A percentile compares a stretch with the other conserved stretches of the same genome.
These are phyloP conservation scores for Xanthoconium purpureum DNA, from an alignment of 768 basidiomycete genomes.

Conservation along the genomic window DNA sequence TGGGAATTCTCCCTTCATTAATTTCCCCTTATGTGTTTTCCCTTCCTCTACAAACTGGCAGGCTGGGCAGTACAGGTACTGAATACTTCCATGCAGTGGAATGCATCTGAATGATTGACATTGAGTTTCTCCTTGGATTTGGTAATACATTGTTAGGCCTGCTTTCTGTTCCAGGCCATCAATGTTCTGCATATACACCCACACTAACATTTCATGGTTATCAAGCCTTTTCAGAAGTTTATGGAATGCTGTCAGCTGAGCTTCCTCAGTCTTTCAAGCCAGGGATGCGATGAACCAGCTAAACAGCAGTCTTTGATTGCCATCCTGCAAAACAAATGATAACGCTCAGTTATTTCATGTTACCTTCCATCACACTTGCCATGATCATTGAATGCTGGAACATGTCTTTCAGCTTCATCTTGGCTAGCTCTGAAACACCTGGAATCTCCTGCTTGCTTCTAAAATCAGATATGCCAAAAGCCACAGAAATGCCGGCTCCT, in stretches of 20 bases:
- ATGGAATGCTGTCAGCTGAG: conserved; percentile 8
- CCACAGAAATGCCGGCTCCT: conserved; percentile 12
- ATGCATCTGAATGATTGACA: background rate
- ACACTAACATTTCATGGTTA: background rate
- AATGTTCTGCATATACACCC: conserved; percentile 14
- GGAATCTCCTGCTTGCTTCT: conserved; percentile 1
- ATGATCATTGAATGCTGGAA: conserved; percentile 8
- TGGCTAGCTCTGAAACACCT: background rate
- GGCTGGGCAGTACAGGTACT: conserved; percentile 4
- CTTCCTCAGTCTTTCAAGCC: background rate
- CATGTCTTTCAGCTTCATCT: conserved; percentile 11
- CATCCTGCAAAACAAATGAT: background rate
- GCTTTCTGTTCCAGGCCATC: conserved; percentile 10
- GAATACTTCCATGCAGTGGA: conserved; percentile 7
- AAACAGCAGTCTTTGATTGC: background rate
- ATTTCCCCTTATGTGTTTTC: background rate
- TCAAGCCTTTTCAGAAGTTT: conserved; percentile 8
- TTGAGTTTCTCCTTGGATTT: background rate
- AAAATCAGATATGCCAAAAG: conserved; percentile 11
- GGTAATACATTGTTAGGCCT: conserved; percentile 6
- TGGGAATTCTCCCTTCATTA: conserved; percentile 4
- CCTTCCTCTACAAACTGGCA: conserved; percentile 1
- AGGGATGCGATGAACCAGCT: background rate
- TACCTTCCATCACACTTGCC: background rate
- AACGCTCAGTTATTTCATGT: too few relatives aligned